Evolutionary conservation across 2,329 filamentous ascomycete species (phyloP).

Genomic region (Clarireedia homoeocarpa): DNA sequence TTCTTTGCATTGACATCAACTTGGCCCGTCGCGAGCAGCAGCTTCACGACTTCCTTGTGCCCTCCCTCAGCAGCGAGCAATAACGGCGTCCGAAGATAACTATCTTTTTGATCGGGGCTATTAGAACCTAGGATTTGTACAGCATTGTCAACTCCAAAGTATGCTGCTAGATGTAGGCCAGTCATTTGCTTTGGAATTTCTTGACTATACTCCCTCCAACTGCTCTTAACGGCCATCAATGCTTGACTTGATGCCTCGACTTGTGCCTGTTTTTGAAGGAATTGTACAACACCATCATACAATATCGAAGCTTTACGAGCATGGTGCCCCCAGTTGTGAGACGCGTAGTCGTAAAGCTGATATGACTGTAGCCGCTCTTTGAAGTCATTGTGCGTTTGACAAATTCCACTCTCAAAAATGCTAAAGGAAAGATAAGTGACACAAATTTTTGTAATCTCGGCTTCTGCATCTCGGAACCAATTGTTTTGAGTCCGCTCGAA

Average conservation of each 20-base stretch:
- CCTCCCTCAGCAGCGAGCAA: no score
- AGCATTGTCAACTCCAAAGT: background rate
- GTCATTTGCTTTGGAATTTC: background rate
- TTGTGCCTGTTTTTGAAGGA: background rate
- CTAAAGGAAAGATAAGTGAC: slow-evolving; percentile 27
- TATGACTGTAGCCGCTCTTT: slow-evolving; percentile 14
- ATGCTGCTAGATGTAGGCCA: background rate
- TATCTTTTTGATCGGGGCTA: background rate
- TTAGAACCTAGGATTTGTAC: background rate
- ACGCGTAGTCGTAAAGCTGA: background rate
- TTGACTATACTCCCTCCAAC: background rate
- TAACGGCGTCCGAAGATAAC: background rate
- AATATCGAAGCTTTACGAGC: background rate
- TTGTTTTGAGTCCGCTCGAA: slow-evolving; percentile 13
- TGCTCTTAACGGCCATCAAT: background rate
- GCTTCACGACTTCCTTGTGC: no score
- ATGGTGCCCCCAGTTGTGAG: background rate
- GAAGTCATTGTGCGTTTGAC: slow-evolving; percentile 16
- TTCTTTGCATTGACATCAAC: no score
- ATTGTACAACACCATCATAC: background rate
- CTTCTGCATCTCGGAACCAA: slow-evolving; percentile 16
- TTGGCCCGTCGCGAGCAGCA: no score
- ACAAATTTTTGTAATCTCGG: slow-evolving; percentile 20
- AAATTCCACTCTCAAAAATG: slow-evolving; percentile 19
- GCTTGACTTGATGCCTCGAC: background rate